Conservation (phyloP, 192 early-diverging fungal species). For the Coemansia sp. region DNA sequence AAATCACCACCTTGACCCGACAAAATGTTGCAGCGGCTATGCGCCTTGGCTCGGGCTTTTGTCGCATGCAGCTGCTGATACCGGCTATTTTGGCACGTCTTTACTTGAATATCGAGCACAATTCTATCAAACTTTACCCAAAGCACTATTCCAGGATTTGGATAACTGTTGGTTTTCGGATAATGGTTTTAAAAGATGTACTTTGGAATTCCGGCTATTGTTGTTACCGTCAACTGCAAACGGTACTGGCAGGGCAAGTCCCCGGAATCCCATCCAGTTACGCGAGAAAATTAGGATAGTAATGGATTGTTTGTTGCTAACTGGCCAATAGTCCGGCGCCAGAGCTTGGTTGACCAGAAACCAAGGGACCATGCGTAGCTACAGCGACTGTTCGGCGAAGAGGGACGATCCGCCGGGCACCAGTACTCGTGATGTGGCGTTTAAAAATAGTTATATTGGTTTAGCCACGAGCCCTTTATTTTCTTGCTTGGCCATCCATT, state of each 20-base stretch:
- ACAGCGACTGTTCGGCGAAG: neutral
- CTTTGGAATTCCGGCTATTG: constrained; percentile 9
- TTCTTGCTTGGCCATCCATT: too few relatives aligned
- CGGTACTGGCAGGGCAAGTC: neutral
- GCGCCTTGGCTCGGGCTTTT: neutral
- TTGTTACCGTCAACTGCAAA: constrained; percentile 4
- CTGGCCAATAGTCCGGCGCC: neutral
- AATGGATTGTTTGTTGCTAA: neutral
- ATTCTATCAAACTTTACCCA: neutral
- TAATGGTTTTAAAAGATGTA: neutral
- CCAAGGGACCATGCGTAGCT: neutral
- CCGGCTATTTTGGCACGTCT: neutral
- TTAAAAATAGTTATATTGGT: constrained; percentile 36
- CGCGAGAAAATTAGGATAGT: neutral
- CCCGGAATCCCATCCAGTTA: neutral
- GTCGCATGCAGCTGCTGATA: neutral
- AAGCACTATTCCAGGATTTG: too few relatives aligned
- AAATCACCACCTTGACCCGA: neutral
- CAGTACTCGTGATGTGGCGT: neutral
- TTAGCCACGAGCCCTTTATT: constrained; percentile 9
- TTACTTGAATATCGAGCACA: neutral
- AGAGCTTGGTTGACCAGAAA: neutral
- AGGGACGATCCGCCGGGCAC: neutral
- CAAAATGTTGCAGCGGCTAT: neutral
- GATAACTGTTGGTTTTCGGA: neutral